Percentiles rank a stretch among this genome's conserved stretches.
Evolutionary conservation across 2,329 filamentous ascomycete genomes (phyloP).

Genomic region (Diplodia seriata): DNA sequence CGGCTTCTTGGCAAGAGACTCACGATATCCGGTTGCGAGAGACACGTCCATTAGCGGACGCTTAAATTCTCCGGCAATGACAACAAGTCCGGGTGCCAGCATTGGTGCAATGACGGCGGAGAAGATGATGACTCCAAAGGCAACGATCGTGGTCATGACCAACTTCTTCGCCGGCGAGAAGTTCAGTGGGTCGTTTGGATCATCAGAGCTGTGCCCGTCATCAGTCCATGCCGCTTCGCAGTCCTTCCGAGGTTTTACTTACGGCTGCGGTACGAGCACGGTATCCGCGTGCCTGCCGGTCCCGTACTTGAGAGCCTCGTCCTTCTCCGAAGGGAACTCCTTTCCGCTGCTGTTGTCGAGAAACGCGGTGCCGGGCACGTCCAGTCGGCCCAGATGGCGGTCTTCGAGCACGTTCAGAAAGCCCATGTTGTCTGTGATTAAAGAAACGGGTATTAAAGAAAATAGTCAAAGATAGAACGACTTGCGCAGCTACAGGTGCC

Average conservation of each 20-base stretch:
- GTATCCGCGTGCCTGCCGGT: conserved; percentile 45
- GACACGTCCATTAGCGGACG: conserved; percentile 44
- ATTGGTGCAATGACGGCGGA: conserved; percentile 41
- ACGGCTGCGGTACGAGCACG: conserved; percentile 46
- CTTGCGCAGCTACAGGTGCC: conserved; percentile 15
- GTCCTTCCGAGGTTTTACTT: conserved; percentile 25
- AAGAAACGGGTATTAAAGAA: conserved; percentile 5
- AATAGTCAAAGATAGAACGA: background rate
- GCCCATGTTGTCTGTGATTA: conserved; percentile 37
- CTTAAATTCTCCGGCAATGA: conserved; percentile 43
- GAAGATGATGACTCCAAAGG: conserved; percentile 45
- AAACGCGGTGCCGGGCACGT: conserved; percentile 47
- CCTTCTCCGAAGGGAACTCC: conserved; percentile 31
- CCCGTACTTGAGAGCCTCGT: conserved; percentile 42
- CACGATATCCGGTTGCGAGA: conserved; percentile 45
- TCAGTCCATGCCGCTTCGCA: background rate
- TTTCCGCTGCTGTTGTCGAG: conserved; percentile 40
- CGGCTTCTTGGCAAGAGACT: background rate
- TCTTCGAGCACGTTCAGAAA: conserved; percentile 47
- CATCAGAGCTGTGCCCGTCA: conserved; percentile 36
- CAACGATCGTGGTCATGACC: conserved; percentile 43
- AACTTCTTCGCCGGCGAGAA: conserved; percentile 47
- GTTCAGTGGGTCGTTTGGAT: conserved; percentile 48
- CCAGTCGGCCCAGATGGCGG: conserved; percentile 39
- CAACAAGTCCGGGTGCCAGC: conserved; percentile 45